Evolutionary conservation across 306 rosid species (phyloP).

Genomic region (Vigna trinervia): DNA sequence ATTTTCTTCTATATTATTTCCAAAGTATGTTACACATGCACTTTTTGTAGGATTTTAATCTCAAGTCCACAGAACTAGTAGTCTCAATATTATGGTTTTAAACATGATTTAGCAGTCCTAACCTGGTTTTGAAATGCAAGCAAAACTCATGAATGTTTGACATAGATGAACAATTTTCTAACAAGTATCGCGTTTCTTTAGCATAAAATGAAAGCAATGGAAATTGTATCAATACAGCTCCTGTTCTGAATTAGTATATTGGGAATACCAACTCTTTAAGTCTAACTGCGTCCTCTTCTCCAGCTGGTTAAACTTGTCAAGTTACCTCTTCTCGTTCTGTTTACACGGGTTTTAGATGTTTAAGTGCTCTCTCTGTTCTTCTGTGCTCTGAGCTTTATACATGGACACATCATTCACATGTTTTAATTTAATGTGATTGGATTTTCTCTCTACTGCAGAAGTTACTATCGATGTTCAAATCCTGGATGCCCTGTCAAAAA

Average conservation of each 20-base stretch:
- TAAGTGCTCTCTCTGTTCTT: not conserved
- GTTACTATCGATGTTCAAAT: conserved; percentile 90
- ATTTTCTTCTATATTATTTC: not conserved
- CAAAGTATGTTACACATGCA: conserved; percentile 5
- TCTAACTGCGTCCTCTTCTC: conserved; percentile 20
- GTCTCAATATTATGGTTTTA: conserved; percentile 15
- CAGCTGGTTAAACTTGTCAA: not conserved
- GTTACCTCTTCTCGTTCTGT: not conserved
- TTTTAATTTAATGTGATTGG: conserved; percentile 39
- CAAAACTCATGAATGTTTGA: conserved; percentile 1
- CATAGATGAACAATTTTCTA: not conserved
- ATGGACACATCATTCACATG: conserved; percentile 5
- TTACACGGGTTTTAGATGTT: conserved; percentile 18
- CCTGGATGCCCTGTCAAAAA: conserved; percentile 91
- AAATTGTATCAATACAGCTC: conserved; percentile 1
- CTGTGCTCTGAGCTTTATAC: conserved; percentile 12
- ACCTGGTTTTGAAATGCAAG: conserved; percentile 26
- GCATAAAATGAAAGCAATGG: conserved; percentile 16
- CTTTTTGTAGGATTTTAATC: conserved; percentile 18
- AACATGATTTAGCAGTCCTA: conserved; percentile 7
- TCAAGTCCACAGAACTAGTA: not conserved
- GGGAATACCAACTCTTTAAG: conserved; percentile 15
- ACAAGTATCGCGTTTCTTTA: conserved; percentile 12
- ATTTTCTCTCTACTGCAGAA: conserved; percentile 60
- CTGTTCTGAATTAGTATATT: conserved; percentile 14